Conservation (phyloP, 2,329 filamentous ascomycete species). For the Penicillium sumatraense region DNA sequence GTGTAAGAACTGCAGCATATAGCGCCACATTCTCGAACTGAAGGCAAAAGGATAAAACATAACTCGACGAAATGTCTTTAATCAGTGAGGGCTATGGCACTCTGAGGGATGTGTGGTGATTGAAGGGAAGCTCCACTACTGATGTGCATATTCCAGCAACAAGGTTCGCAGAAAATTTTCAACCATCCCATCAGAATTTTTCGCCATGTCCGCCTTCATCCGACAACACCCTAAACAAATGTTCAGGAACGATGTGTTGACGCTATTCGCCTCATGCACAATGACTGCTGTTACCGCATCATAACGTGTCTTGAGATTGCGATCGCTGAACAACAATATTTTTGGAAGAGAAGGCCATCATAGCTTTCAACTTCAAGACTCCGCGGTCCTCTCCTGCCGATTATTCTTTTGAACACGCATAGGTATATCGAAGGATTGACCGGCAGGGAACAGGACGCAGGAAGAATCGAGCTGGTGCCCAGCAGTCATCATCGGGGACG, state of each 20-base stretch:
- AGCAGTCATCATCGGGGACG: conserved; percentile 37
- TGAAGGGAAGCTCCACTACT: conserved; percentile 19
- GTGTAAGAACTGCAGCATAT: conserved; percentile 87
- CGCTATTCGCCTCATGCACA: conserved; percentile 38
- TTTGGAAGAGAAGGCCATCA: conserved; percentile 73
- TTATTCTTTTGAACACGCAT: conserved; percentile 42
- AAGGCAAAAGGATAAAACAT: conserved; percentile 59
- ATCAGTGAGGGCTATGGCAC: conserved; percentile 68
- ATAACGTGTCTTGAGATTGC: conserved; percentile 21
- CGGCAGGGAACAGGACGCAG: conserved; percentile 37
- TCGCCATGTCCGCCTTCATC: conserved; percentile 61
- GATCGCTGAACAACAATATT: conserved; percentile 64
- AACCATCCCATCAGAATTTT: conserved; percentile 35
- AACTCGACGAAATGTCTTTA: conserved; percentile 81
- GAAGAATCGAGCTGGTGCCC: conserved; percentile 81
- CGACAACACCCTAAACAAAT: conserved; percentile 71
- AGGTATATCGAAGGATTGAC: conserved; percentile 32
- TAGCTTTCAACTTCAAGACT: conserved; percentile 79
- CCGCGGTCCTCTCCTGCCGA: conserved; percentile 61
- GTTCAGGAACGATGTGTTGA: conserved; percentile 60
- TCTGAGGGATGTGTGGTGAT: conserved; percentile 4
- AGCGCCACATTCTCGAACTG: conserved; percentile 89
- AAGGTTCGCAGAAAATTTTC: conserved; percentile 28
- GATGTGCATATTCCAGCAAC: conserved; percentile 32
- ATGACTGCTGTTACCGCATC: conserved; percentile 19